Conservation (phyloP, 2,329 filamentous ascomycete genomes). For the Trichophyton rubrum region DNA sequence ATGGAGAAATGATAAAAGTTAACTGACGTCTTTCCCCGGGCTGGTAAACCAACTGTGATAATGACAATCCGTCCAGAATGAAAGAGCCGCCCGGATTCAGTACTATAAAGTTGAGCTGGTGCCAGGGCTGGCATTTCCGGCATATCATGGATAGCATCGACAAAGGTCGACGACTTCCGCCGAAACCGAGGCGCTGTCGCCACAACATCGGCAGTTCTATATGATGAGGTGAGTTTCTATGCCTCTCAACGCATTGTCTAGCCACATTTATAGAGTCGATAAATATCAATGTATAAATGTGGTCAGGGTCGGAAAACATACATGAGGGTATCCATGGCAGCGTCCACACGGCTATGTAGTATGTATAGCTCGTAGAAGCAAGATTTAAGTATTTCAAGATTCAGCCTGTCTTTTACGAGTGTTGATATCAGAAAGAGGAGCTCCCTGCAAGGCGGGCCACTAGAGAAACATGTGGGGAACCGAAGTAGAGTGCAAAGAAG, state of each 20-base stretch:
- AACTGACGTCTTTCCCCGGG: slow-evolving; percentile 80
- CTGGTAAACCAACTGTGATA: slow-evolving; percentile 88
- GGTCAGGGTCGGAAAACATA: slow-evolving; percentile 13
- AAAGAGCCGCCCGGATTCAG: slow-evolving; percentile 91
- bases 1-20: neutral
- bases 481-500: neutral
- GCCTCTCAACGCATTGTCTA: neutral
- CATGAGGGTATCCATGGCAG: slow-evolving; percentile 5
- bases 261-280: neutral
- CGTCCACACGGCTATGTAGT: neutral
- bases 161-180: slow-evolving; percentile 87
- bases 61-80: slow-evolving; percentile 96
- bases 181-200: slow-evolving; percentile 82
- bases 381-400: neutral
- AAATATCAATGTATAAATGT: neutral
- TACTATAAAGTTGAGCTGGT: slow-evolving; percentile 93
- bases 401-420: neutral
- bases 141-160: slow-evolving; percentile 93
- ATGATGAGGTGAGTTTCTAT: neutral
- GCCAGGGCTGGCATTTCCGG: slow-evolving; percentile 73
- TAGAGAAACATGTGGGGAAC: neutral
- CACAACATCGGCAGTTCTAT: slow-evolving; percentile 78
- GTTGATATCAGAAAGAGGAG: neutral
- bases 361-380: neutral
- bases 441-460: neutral